Percentiles rank a stretch among this genome's conserved stretches.
These are phyloP conservation scores for Oxyria digyna DNA, from an alignment of 148 eudicot species.

Conservation along the genomic window DNA sequence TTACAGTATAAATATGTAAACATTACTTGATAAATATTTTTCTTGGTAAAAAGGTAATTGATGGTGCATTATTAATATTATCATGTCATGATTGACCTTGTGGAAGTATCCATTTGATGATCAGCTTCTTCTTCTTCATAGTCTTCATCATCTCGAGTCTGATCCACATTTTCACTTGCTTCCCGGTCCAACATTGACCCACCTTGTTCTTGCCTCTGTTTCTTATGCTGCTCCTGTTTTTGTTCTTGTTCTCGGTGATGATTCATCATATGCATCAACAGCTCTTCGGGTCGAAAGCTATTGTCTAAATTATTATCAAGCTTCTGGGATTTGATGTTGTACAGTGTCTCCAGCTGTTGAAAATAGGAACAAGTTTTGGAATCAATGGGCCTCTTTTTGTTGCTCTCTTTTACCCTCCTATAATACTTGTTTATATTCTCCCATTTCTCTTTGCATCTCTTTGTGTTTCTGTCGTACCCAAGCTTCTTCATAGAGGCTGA, in stretches of 20 bases:
- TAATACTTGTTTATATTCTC: constrained; percentile 85
- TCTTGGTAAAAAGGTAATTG: not conserved
- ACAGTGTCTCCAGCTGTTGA: constrained; percentile 47
- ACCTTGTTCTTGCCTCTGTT: constrained; percentile 13
- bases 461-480: constrained; percentile 59
- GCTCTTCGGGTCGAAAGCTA: constrained; percentile 51
- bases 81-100: constrained; percentile 25
- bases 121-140: constrained; percentile 18
- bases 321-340: constrained; percentile 32
- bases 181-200: constrained; percentile 12
- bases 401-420: constrained; percentile 62
- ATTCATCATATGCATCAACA: constrained; percentile 48
- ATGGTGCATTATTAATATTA: not conserved
- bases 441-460: constrained; percentile 91
- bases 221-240: constrained; percentile 1
- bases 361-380: constrained; percentile 80
- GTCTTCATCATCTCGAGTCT: constrained; percentile 14
- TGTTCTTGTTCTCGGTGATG: constrained; percentile 21
- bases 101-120: constrained; percentile 19
- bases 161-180: constrained; percentile 19
- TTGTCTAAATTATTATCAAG: constrained; percentile 21
- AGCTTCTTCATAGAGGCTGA: constrained; percentile 50
- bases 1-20: not conserved
- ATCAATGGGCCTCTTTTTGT: constrained; percentile 59
- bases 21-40: not conserved